These are phyloP conservation scores for Tilletia setariae DNA, from an alignment of 1,284 basidiomycete species.

Conservation along the genomic window DNA sequence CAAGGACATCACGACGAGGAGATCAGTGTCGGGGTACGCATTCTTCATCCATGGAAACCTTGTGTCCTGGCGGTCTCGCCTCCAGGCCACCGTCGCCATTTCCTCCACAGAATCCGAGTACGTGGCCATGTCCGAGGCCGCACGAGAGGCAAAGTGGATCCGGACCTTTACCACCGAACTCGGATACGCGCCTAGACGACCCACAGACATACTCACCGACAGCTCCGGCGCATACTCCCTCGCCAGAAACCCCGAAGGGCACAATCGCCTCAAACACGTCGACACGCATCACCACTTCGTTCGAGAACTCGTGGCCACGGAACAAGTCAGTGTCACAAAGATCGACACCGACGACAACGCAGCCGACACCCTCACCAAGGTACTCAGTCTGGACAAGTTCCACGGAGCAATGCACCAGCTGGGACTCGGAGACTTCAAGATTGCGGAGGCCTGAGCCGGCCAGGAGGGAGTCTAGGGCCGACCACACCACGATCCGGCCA, in stretches of 20 bases:
- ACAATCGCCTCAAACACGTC: slow-evolving; percentile 11
- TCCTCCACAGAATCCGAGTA: slow-evolving; percentile 23
- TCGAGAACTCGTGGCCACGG: slow-evolving; percentile 1
- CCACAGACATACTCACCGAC: slow-evolving; percentile 16
- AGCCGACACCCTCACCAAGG: slow-evolving; percentile 20
- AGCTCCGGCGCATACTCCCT: not conserved
- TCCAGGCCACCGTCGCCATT: no score
- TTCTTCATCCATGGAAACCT: no score
- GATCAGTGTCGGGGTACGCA: slow-evolving; percentile 19
- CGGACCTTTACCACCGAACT: slow-evolving; percentile 1
- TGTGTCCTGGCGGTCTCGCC: no score
- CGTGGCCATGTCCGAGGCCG: slow-evolving; percentile 17
- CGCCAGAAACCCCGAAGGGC: no score
- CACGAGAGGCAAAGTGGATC: slow-evolving; percentile 13
- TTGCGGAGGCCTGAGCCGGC: no score
- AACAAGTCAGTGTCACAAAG: slow-evolving; percentile 5
- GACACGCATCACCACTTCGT: slow-evolving; percentile 10
- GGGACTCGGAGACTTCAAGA: not conserved
- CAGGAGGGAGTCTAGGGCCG: no score
- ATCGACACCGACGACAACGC: slow-evolving; percentile 1
- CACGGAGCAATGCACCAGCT: not conserved
- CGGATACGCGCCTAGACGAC: not conserved
- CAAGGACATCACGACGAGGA: slow-evolving; percentile 7
- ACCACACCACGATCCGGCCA: no score
- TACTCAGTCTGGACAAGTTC: not conserved